Base-by-base conservation (phyloP, 805 yeast species). In the Pichia californica region DNA sequence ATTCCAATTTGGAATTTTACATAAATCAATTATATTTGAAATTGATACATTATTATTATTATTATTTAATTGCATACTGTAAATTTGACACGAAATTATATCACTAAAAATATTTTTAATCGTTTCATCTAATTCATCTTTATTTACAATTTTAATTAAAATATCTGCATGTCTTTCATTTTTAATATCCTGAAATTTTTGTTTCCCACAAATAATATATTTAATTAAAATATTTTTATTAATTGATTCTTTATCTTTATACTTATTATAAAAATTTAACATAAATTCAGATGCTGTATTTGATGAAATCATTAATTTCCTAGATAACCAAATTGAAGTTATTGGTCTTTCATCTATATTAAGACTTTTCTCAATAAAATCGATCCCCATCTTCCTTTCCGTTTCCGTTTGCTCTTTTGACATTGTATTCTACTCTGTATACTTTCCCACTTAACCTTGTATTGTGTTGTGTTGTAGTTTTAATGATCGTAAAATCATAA, bases 291-390 rank as follows among this genome's bases (percentile, higher is more conserved):
- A 50, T 8, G 64, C 55, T 14, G 43, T 45, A 21, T 15, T 26
- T 9, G 50, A 47, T 1, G 55, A 43, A 2, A 59, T 34, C 25
- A 47, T 48, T 18, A 51, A 49, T 26, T 35, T 38, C 31, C 59
- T 40, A 13, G 63, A 55, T 13, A 60, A 43, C 27, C 36, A 46
- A 31, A 47, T 48, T 38, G 54, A 52, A 3, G 64, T 59, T 3
- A 58, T 36, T 2, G 64, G 63, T 32, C 44, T 46, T 20, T 49
- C 53, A 4, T 56, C 30, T 48, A 41, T 25, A 11, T 33, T 18
- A 13, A 40, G 33, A 16, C 37, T 26, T 16, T 13, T 25, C 4
- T 14, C 31, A 9, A 40, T 11, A 27, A 11, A 40, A 7, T 40
- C 36, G 10, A 32, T 20, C 23, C 18, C 32, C n/a, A n/a, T n/a